phyloP scores from a whole-genome alignment of 805 yeast genomes.

The Saccharomyces cerevisiae region DNA sequence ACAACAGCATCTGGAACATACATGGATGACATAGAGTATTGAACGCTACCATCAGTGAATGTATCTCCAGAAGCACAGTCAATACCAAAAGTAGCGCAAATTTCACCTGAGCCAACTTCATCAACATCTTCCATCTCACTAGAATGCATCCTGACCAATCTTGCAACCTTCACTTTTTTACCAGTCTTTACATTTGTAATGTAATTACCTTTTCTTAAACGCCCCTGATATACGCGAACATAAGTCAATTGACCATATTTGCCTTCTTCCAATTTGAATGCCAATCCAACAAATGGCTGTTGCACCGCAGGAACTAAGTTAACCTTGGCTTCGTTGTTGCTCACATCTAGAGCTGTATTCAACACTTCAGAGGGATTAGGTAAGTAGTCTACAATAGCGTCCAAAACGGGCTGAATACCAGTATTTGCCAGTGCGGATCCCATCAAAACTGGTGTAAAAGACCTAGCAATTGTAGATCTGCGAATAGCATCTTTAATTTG shows the following conservation, averaged over 20 bases:
- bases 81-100: conserved; percentile 97
- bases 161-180: conserved; percentile 83
- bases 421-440: conserved; percentile 97
- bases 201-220: conserved; percentile 79
- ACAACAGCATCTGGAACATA: conserved; percentile 98
- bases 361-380: conserved; percentile 93
- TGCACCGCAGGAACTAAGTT: conserved; percentile 62
- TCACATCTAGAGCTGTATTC: conserved; percentile 79
- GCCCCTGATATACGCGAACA: conserved; percentile 94
- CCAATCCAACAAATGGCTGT: conserved; percentile 88
- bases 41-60: conserved; percentile 73
- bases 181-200: conserved; percentile 87
- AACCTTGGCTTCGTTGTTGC: conserved; percentile 57
- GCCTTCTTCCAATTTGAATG: conserved; percentile 98
- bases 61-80: conserved; percentile 99
- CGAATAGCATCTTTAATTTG: conserved; percentile 88
- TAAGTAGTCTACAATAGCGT: conserved; percentile 89
- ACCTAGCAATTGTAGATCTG: conserved; percentile 89
- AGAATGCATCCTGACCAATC: conserved; percentile 97
- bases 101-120: conserved; percentile 95
- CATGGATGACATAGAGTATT: conserved; percentile 94
- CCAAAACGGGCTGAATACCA: conserved; percentile 91
- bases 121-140: conserved; percentile 97
- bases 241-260: conserved; percentile 96
- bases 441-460: conserved; percentile 98